Percentiles rank a stretch among this genome's conserved stretches.
Evolutionary conservation across 1,284 basidiomycete genomes (phyloP).

Genomic region (Cryptococcus hybrid): DNA sequence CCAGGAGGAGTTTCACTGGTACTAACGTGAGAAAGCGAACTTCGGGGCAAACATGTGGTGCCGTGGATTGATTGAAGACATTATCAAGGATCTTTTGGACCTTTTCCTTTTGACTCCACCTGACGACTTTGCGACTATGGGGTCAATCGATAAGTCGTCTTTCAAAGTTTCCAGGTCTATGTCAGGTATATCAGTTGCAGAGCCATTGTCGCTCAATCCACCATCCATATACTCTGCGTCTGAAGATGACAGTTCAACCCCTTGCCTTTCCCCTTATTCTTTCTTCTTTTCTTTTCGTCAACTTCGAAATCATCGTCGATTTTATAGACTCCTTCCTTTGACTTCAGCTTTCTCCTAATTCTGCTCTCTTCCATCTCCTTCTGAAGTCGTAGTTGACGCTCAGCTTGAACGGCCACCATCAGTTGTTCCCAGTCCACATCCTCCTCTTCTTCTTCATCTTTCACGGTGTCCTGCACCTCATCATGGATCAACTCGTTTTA

Average conservation of each 20-base stretch:
- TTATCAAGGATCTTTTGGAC: too few species aligned
- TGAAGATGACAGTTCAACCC: conserved; percentile 1
- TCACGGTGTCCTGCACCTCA: conserved; percentile 57
- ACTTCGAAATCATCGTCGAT: background rate
- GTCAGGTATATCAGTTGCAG: too few species aligned
- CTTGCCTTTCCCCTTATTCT: conserved; percentile 15
- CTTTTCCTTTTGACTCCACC: too few species aligned
- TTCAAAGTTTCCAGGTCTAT: too few species aligned
- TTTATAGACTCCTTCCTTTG: background rate
- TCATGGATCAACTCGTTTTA: conserved; percentile 67
- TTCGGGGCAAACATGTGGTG: too few species aligned
- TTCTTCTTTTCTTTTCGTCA: conserved; percentile 7
- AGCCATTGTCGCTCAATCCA: conserved; percentile 3
- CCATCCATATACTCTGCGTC: conserved; percentile 18
- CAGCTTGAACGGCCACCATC: conserved; percentile 35
- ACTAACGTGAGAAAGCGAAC: too few species aligned
- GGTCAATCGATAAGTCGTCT: too few species aligned
- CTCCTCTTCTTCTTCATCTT: conserved; percentile 20
- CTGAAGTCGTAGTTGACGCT: conserved; percentile 22
- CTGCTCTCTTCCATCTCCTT: conserved; percentile 9
- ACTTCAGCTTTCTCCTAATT: conserved; percentile 8
- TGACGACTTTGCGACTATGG: too few species aligned
- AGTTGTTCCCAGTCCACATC: conserved; percentile 67
- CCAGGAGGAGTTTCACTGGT: too few species aligned
- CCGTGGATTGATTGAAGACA: too few species aligned